These are phyloP conservation scores for Vitis hybrid DNA, from an alignment of 177 flowering plant genomes.

Conservation along the genomic window DNA sequence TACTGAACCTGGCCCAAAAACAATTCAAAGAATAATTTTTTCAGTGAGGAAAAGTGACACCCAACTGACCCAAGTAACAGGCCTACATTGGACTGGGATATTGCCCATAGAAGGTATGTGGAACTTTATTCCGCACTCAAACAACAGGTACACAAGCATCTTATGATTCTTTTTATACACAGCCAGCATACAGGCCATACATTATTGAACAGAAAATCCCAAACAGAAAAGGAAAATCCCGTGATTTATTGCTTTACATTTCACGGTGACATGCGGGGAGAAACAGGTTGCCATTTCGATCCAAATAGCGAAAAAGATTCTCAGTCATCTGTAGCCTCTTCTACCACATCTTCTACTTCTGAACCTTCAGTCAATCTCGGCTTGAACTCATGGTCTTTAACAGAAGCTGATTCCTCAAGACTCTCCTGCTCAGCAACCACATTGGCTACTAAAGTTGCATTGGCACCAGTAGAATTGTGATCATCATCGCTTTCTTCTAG, in stretches of 20 bases:
- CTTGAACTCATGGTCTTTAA: constrained; percentile 1
- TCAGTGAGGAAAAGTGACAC: too few species aligned
- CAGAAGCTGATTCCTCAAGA: constrained; percentile 14
- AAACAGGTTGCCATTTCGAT: too few species aligned
- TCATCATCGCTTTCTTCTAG: constrained; percentile 13
- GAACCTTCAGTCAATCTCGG: neutral
- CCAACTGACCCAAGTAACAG: too few species aligned
- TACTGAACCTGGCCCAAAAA: too few species aligned
- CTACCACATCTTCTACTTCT: constrained; percentile 14
- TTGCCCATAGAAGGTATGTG: too few species aligned
- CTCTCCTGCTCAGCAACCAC: constrained; percentile 15
- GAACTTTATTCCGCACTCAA: too few species aligned
- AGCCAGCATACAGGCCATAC: neutral
- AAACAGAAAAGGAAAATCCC: neutral
- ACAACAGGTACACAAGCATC: neutral
- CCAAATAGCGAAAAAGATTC: neutral
- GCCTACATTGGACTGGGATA: too few species aligned
- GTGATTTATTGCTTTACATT: neutral
- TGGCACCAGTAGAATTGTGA: neutral
- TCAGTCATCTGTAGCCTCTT: constrained; percentile 19
- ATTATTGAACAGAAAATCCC: neutral
- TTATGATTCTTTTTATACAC: neutral
- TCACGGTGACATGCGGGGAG: neutral
- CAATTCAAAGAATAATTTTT: too few species aligned
- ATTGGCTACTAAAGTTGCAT: constrained; percentile 6